Percentiles rank a stretch among this genome's conserved stretches.
Evolutionary conservation across 306 rosid genomes (phyloP).

Genomic region (Sphenostylis stenocarpa): DNA sequence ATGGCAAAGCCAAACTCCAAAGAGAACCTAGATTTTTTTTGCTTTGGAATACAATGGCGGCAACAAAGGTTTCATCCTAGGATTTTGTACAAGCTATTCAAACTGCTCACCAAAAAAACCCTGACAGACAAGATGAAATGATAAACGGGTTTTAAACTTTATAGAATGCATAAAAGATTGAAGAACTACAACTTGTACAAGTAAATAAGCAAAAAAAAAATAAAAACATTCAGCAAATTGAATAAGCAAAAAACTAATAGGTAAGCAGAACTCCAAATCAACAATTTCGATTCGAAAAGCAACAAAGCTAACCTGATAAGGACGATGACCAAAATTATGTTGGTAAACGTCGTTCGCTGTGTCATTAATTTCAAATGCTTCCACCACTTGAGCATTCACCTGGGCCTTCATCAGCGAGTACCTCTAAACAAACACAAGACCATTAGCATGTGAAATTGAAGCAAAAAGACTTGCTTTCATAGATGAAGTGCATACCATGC

Average conservation of each 20-base stretch:
- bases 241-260: not conserved
- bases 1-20: constrained; percentile 16
- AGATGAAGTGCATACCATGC: constrained; percentile 57
- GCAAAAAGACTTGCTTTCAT: not conserved
- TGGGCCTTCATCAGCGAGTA: constrained; percentile 69
- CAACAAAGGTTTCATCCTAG: not conserved
- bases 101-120: not conserved
- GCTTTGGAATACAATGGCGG: not conserved
- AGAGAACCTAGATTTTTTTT: not conserved
- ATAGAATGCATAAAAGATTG: not conserved
- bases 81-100: not conserved
- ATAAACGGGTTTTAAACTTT: not conserved
- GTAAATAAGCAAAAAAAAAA: not conserved
- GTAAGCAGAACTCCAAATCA: not conserved
- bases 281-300: not conserved
- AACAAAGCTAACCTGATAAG: constrained; percentile 61
- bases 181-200: not conserved
- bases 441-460: not conserved
- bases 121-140: not conserved
- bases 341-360: constrained; percentile 83
- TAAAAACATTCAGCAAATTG: not conserved
- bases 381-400: constrained; percentile 62
- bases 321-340: constrained; percentile 82
- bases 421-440: constrained; percentile 42
- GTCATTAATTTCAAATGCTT: constrained; percentile 90